phyloP scores from a whole-genome alignment of 495 filamentous ascomycete genomes.

The Aspergillus sclerotioniger region DNA sequence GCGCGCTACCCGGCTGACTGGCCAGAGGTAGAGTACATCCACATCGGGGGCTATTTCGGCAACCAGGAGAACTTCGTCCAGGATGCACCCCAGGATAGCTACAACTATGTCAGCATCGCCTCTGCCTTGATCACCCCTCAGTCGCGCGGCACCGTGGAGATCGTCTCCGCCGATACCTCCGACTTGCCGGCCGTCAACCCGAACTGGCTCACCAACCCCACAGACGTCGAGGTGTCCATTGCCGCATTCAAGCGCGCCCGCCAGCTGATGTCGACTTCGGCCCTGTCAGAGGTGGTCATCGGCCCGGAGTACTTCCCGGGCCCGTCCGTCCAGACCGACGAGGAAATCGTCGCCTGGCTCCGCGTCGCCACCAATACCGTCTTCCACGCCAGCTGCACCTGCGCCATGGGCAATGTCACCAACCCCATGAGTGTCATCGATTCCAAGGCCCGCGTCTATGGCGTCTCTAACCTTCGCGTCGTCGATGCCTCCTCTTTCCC shows the following conservation, averaged over 20 bases:
- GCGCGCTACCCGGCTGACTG: constrained; percentile 47
- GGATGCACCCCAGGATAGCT: constrained; percentile 41
- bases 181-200: constrained; percentile 55
- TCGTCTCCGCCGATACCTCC: constrained; percentile 39
- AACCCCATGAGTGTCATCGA: too few relatives aligned
- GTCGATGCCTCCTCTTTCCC: too few relatives aligned
- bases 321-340: constrained; percentile 42
- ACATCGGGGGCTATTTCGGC: too few relatives aligned
- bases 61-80: too few relatives aligned
- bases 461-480: too few relatives aligned
- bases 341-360: constrained; percentile 48
- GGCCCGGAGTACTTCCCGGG: constrained; percentile 52
- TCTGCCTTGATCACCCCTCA: constrained; percentile 44
- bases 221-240: constrained; percentile 52
- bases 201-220: constrained; percentile 46
- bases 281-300: constrained; percentile 37
- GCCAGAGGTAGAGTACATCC: constrained; percentile 62
- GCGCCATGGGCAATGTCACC: too few relatives aligned
- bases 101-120: constrained; percentile 46
- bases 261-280: constrained; percentile 34
- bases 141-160: constrained; percentile 55
- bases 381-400: constrained; percentile 56
- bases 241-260: constrained; percentile 54
- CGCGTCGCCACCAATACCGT: constrained; percentile 36
- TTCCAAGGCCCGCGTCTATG: too few relatives aligned